Evolutionary conservation across 2,329 filamentous ascomycete genomes (phyloP).

Genomic region (Aspergillus sp.): DNA sequence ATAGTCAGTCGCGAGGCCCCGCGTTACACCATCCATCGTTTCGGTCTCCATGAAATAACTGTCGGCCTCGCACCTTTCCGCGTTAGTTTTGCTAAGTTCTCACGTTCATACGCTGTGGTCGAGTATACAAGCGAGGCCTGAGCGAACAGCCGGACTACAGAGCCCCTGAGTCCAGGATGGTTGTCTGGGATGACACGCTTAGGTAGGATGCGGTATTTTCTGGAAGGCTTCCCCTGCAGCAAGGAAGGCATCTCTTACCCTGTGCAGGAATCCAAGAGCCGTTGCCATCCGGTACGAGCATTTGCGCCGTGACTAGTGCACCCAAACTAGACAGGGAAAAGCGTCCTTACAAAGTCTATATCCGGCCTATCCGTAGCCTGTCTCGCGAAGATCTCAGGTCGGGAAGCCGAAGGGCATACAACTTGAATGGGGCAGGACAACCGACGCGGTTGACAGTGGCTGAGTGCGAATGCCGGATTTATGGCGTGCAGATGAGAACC

Average conservation of each 20-base stretch:
- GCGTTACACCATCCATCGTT: constrained; percentile 6
- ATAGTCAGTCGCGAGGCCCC: constrained; percentile 1
- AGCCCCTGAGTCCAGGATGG: constrained; percentile 3
- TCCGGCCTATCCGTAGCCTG: not conserved
- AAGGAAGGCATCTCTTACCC: not conserved
- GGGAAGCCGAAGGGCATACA: constrained; percentile 15
- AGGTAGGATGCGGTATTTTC: constrained; percentile 10
- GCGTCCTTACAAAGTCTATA: not conserved
- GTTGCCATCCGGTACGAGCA: not conserved
- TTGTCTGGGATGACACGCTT: not conserved
- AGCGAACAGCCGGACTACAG: constrained; percentile 2
- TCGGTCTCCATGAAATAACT: not conserved
- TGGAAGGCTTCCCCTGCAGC: constrained; percentile 7
- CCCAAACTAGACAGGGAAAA: not conserved
- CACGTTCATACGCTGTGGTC: not conserved
- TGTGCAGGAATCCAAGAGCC: not conserved
- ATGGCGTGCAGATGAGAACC: not conserved
- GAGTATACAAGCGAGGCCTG: not conserved
- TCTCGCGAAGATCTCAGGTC: not conserved
- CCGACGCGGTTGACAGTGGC: not conserved
- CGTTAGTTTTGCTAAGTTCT: not conserved
- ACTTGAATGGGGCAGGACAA: constrained; percentile 1
- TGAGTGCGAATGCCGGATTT: not conserved
- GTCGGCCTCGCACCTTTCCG: not conserved
- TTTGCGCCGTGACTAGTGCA: not conserved